Evolutionary conservation across 2,329 filamentous ascomycete species (phyloP), one percentile per base, ranked within the genome.

Genomic region (Coleophoma eucalyptorum): DNA sequence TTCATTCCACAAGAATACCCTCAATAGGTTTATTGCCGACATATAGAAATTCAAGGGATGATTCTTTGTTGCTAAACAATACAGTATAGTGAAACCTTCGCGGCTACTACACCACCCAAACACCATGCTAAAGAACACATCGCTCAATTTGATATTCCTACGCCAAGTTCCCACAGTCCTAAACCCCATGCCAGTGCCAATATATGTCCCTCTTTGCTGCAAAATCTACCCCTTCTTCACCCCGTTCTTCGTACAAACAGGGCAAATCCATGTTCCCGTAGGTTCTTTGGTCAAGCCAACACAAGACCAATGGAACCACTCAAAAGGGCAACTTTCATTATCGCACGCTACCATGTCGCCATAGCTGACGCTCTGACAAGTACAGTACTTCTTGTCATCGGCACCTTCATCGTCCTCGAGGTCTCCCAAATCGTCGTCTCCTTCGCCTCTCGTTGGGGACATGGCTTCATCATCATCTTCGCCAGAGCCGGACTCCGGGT

Each of bases 331-430:
- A 58, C 85, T 79, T 51, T 87, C 83, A 67, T 93, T 93, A 72
- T 94, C 89, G 72, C 89, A 94, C 31, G 88, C 89, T 56, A 94
- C 89, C 89, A 94, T 94, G 64, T 93, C 87, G 54, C 89, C 89
- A 64, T 89, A 91, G 68, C 87, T 90, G 58, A 92, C 86, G 61
- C 87, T 87, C 66, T 92, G 86, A 68, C 89, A 94, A 31, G 86
- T 77, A 70, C 89, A 94, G 70, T 94, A 94, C 67, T 90, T 75
- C 51, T 72, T 89, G 64, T 87, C 86, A 69, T 91, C 87, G 55
- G 86, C 85, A 49, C 83, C 84, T 40, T 86, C 86, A 50, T 90
- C 87, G 46, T 90, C 86, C 32, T 86, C 84, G 15, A 68, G 57
- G 67, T 75, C 65, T 58, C 74, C 68, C 50, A 83, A 76, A 8